Evolutionary conservation across 371 early-diverging fungal species (phyloP), one percentile per base, ranked within the genome.

Genomic region (Circinella minor): DNA sequence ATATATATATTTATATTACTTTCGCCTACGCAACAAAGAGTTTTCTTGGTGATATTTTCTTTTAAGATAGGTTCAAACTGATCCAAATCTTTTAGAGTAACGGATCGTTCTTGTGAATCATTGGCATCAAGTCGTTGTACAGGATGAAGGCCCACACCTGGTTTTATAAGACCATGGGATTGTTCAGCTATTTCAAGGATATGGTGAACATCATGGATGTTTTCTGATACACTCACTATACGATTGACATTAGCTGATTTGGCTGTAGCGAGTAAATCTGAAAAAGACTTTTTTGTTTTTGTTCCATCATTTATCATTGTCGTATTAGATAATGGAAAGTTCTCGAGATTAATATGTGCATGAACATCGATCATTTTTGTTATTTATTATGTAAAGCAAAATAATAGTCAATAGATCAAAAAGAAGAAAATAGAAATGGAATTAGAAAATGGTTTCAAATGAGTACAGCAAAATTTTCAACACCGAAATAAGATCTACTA

Each of bases 1-100:
- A 27, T 27, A 27, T 27, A 2, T 27, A 27, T 43, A 43, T 43
- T 43, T 43, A 43, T 43, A 43, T n/a, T 63, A 79, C 79, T 67
- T 72, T 89, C 90, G 34, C 89, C 89, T 9, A 90, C 73, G 27
- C 86, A 69, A 68, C 77, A 57, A 74, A 75, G 59, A 57, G 67
- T 38, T 66, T 69, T 51, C 37, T 63, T 47, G 5, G 27, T 7
- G 18, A 77, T 68, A 61, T 78, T 77, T 15, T 81, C 71, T 54
- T 75, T 63, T 64, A 83, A 74, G 10, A 80, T 67, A 11, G 81
- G 81, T 63, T 79, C 72, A 36, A 81, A 77, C 46, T 71, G 71
- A n/a, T 80, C 73, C 11, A 76, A 74, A 55, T 85, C 83, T 2
- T 79, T 65, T 61, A 74, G 60, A 34, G 66, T 70, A 0, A 79